Percentiles rank a stretch among this genome's conserved stretches.
phyloP scores from a whole-genome alignment of 2,329 filamentous ascomycete species.

The Lecanicillium sp. region DNA sequence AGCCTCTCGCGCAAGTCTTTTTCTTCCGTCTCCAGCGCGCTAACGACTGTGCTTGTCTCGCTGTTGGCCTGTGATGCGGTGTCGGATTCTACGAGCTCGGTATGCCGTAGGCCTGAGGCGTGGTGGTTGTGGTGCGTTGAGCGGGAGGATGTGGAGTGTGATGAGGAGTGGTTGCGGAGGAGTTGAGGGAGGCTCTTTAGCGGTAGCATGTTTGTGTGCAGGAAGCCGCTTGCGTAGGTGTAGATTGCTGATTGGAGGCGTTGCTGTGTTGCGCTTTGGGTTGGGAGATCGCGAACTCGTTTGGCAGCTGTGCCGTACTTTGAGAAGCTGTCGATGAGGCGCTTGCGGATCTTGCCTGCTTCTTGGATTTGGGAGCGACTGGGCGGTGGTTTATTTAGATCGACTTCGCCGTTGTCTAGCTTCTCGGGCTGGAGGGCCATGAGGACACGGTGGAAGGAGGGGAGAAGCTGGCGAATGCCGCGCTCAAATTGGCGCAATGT shows the following conservation, averaged over 20 bases:
- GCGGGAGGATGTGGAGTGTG: constrained; percentile 16
- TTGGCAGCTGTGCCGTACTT: constrained; percentile 81
- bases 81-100: constrained; percentile 36
- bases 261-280: constrained; percentile 62
- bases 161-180: constrained; percentile 36
- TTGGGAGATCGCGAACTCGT: constrained; percentile 70
- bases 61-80: constrained; percentile 35
- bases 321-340: constrained; percentile 78
- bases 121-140: constrained; percentile 24
- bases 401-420: constrained; percentile 27
- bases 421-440: constrained; percentile 55
- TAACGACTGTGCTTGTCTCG: constrained; percentile 45
- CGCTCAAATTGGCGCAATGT: constrained; percentile 81
- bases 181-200: constrained; percentile 66
- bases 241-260: constrained; percentile 76
- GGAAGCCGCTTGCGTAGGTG: constrained; percentile 69
- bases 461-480: constrained; percentile 73
- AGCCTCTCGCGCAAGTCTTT: constrained; percentile 71
- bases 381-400: constrained; percentile 33
- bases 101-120: constrained; percentile 35
- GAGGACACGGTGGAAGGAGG: constrained; percentile 74
- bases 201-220: constrained; percentile 86
- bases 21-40: constrained; percentile 69
- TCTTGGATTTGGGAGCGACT: constrained; percentile 67
- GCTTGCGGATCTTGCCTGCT: constrained; percentile 80